Evolutionary conservation across 106 monocot species (phyloP), one percentile per base, ranked within the genome.

Genomic region (Posidonia australis): DNA sequence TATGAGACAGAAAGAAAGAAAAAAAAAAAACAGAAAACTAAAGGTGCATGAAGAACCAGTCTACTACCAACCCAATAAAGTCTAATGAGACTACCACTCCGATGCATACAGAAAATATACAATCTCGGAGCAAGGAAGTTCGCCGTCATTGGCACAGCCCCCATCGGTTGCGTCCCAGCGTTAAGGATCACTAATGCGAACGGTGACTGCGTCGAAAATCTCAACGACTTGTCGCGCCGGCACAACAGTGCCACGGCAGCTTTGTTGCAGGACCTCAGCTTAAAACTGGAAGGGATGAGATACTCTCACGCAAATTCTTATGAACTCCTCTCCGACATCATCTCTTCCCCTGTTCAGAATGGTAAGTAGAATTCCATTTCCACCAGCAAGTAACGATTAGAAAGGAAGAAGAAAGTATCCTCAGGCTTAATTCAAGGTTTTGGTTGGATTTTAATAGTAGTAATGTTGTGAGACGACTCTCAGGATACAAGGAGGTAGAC

Each of bases 51-150:
- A n/a, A n/a, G n/a, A n/a, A n/a, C n/a, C n/a, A n/a, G n/a, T n/a
- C n/a, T n/a, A n/a, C n/a, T n/a, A n/a, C n/a, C n/a, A n/a, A n/a
- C n/a, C n/a, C n/a, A n/a, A n/a, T n/a, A n/a, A n/a, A n/a, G n/a
- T n/a, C n/a, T n/a, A n/a, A n/a, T n/a, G n/a, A n/a, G n/a, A n/a
- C n/a, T n/a, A n/a, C n/a, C n/a, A n/a, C n/a, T n/a, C n/a, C 36
- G 36, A 36, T 7, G 36, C 36, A 4, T 49, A 3, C 71, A 73
- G 73, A 73, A 9, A 29, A 19, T 73, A 10, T 58, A 73, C 46
- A 5, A 73, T 0, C 65, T 65, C 20, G 65, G 73, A 66, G 73
- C 73, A 12, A 55, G 73, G 43, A 73, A 65, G 46, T 29, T 73
- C 19, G 55, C 18, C 12, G 46, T 73, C 18, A 5, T 66, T 19